Evolutionary conservation across 345 rosid species (phyloP).

Genomic region (Bretschneidera sinensis): DNA sequence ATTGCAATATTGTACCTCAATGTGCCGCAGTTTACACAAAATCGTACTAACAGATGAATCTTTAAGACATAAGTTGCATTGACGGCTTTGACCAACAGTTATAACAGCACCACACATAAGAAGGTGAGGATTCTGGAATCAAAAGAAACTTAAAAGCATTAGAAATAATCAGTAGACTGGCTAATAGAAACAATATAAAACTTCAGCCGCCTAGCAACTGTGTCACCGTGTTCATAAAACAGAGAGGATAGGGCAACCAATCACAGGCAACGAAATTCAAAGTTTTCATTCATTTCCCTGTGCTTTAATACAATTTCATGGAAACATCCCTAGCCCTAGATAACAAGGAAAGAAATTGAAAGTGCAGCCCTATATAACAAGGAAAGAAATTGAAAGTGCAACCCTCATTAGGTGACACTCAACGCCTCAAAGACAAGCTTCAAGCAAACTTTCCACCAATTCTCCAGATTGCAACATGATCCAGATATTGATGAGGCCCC

Average conservation of each 20-base stretch:
- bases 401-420: too few species aligned
- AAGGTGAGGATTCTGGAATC: constrained; percentile 73
- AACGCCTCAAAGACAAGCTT: constrained; percentile 5
- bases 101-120: constrained; percentile 51
- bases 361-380: not conserved
- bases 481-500: not conserved
- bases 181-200: not conserved
- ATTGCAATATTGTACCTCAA: constrained; percentile 47
- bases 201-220: not conserved
- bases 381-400: not conserved
- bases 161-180: constrained; percentile 11
- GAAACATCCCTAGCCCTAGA: not conserved
- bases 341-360: not conserved
- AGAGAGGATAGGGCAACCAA: not conserved
- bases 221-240: not conserved
- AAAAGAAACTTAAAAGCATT: constrained; percentile 20
- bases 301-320: not conserved
- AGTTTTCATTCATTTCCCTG: not conserved
- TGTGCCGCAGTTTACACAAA: constrained; percentile 73
- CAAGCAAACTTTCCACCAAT: not conserved
- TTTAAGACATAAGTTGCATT: constrained; percentile 66
- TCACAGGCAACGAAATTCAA: not conserved
- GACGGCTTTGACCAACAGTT: constrained; percentile 72
- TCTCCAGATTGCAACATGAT: constrained; percentile 11
- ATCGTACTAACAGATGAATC: constrained; percentile 49